Percentiles rank a stretch among this genome's conserved stretches.
Conservation (phyloP, 1,284 basidiomycete species). For the Ceraceosorus guamensis region DNA sequence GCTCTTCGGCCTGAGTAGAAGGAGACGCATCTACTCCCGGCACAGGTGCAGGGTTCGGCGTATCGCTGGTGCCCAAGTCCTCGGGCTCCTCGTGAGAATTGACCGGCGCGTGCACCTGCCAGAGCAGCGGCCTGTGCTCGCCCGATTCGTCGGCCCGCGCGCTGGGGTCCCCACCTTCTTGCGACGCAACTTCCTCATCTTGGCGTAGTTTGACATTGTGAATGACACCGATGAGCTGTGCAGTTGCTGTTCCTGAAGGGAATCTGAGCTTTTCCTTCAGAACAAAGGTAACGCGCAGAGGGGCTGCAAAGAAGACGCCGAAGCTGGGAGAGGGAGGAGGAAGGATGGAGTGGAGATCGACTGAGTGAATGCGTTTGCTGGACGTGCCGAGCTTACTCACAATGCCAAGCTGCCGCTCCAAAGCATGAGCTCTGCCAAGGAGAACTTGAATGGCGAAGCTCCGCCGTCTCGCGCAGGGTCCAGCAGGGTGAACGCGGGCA, state of each 20-base stretch:
- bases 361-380: not conserved
- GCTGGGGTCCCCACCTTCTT: not conserved
- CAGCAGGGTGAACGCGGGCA: constrained; percentile 78
- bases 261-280: constrained; percentile 88
- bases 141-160: too few relatives aligned
- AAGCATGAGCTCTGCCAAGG: constrained; percentile 63
- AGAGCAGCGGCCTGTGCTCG: not conserved
- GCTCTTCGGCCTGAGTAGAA: too few relatives aligned
- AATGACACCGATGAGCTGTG: constrained; percentile 86
- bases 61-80: too few relatives aligned
- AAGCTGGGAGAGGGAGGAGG: not conserved
- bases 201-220: constrained; percentile 54
- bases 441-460: constrained; percentile 62
- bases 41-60: too few relatives aligned
- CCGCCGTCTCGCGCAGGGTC: constrained; percentile 67
- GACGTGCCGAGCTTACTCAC: constrained; percentile 61
- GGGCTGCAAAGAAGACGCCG: constrained; percentile 87
- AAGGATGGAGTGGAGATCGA: too few relatives aligned
- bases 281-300: constrained; percentile 87
- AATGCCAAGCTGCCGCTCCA: constrained; percentile 86
- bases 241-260: constrained; percentile 89
- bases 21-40: too few relatives aligned
- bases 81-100: too few relatives aligned
- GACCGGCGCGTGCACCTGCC: too few relatives aligned
- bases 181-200: not conserved